phyloP scores from a whole-genome alignment of 2,329 filamentous ascomycete species.

The Elsinoe australis region DNA sequence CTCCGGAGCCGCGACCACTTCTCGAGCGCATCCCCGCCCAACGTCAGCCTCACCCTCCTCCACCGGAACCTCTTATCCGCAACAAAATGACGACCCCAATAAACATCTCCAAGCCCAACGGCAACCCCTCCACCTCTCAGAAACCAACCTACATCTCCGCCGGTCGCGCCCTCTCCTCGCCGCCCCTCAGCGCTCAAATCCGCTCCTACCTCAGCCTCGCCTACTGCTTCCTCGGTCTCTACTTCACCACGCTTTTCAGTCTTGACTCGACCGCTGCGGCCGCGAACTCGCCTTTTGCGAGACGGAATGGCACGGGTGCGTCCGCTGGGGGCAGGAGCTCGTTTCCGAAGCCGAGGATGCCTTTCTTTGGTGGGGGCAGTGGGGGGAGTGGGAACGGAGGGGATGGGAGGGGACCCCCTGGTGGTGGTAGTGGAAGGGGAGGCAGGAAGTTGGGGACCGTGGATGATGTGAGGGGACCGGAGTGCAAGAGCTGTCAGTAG shows the following conservation, averaged over 20 bases:
- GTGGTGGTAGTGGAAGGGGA: conserved; percentile 1
- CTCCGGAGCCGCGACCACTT: neutral
- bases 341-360: conserved; percentile 17
- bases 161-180: conserved; percentile 21
- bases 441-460: conserved; percentile 13
- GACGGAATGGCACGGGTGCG: conserved; percentile 26
- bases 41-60: neutral
- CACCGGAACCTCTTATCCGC: neutral
- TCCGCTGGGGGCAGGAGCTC: neutral
- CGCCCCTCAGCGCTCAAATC: conserved; percentile 39
- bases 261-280: conserved; percentile 42
- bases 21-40: neutral
- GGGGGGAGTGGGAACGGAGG: conserved; percentile 25
- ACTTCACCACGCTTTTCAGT: conserved; percentile 44
- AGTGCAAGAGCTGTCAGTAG: conserved; percentile 17
- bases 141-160: conserved; percentile 14
- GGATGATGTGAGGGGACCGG: conserved; percentile 14
- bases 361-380: conserved; percentile 23
- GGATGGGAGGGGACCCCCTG: conserved; percentile 19
- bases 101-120: conserved; percentile 11
- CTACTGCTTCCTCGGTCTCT: conserved; percentile 44
- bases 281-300: conserved; percentile 40
- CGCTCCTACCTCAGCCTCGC: conserved; percentile 35
- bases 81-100: neutral
- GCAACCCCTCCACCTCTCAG: neutral